Evolutionary conservation across 2,329 filamentous ascomycete species (phyloP), one percentile per base, ranked within the genome.

Genomic region (Dothistroma pini): DNA sequence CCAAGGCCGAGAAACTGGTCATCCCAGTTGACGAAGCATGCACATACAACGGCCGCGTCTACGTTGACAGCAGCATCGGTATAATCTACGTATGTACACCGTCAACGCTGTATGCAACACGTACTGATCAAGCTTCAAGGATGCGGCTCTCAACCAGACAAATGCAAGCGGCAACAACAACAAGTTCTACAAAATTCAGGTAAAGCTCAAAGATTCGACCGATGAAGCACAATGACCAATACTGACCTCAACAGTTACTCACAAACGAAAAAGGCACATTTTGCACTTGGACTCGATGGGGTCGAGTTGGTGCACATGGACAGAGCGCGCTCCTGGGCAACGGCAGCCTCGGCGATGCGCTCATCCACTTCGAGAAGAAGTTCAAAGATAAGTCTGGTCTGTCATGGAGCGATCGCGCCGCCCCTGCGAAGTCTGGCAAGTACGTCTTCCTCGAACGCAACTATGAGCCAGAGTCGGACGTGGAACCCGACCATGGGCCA

Each of bases 111-210:
- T 5, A 14, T 19, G 8, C 8, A n/a, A 4, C 41, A 44, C 8
- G 9, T 29, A 44, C 41, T 44, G 14, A 44, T n/a, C 16, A 19
- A 16, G n/a, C 8, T n/a, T 44, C 14, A 44, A 44, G 41, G 41
- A 96, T 71, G 90, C 89, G 0, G 86, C 89, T 0, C 79, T 96
- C 51, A 95, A 93, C 67, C 89, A 93, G 72, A 89, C 90, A 11
- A 89, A 91, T 66, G 79, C 89, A 0, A 77, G 79, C 0, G 75
- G 81, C 52, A 95, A 93, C 71, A 89, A 89, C 75, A 93, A 95
- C 75, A 95, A 95, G 67, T 93, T 93, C 73, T 93, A 93, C 70
- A 84, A 85, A 31, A 74, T 92, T 31, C 89, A 93, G 78, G 79
- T 90, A 63, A 70, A 57, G n/a, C 44, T 32, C 41, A 12, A 47